phyloP scores from a whole-genome alignment of 441 rosid genomes.

The Adansonia rubrostipa region DNA sequence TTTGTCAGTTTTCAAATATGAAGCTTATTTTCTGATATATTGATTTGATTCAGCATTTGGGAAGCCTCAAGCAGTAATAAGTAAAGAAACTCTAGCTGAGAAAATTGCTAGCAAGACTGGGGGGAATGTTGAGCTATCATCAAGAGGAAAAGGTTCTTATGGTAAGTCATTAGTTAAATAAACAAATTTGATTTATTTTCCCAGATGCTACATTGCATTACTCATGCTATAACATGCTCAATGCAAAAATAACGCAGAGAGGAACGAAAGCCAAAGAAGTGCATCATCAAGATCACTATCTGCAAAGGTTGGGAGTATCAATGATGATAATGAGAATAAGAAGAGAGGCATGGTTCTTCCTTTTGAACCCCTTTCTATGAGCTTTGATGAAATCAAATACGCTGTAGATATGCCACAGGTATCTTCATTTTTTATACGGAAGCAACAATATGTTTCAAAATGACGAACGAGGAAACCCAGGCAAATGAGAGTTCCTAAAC shows the following conservation, averaged over 20 bases:
- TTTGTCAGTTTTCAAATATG: not conserved
- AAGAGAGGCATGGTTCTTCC: constrained; percentile 71
- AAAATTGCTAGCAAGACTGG: not conserved
- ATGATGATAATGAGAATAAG: not conserved
- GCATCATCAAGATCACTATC: constrained; percentile 9
- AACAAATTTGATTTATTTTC: constrained; percentile 39
- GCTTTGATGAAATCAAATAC: constrained; percentile 46
- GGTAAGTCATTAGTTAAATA: constrained; percentile 1
- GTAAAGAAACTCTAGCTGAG: constrained; percentile 10
- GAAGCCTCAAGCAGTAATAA: constrained; percentile 53
- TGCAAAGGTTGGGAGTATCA: not conserved
- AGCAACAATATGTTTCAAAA: not conserved
- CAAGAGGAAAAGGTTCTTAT: not conserved
- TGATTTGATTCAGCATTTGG: constrained; percentile 52
- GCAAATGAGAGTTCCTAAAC: not conserved
- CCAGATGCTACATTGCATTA: too few relatives aligned
- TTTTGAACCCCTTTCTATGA: constrained; percentile 71
- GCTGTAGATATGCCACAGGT: constrained; percentile 84
- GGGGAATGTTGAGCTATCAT: not conserved
- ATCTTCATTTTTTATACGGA: not conserved
- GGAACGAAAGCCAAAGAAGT: constrained; percentile 18
- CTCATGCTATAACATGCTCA: not conserved
- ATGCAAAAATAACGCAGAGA: constrained; percentile 43
- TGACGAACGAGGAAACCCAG: not conserved
- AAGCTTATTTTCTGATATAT: not conserved